Percentiles rank a stretch among this genome's conserved stretches.
These are phyloP conservation scores for Termitomyces sp. DNA, from an alignment of 768 basidiomycete genomes.

Conservation along the genomic window DNA sequence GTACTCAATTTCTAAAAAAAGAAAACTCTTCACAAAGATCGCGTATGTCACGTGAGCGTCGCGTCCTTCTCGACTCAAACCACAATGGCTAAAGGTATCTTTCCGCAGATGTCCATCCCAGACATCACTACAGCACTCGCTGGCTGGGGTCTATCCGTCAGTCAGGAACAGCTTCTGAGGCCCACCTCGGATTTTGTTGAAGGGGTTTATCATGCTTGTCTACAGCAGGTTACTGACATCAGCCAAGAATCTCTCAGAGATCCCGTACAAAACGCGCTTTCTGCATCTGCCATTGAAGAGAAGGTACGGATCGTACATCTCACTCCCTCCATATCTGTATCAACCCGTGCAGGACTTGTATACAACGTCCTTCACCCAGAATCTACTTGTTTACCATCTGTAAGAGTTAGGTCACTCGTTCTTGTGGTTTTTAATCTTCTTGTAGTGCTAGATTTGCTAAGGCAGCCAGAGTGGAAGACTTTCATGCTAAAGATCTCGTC, in stretches of 20 bases:
- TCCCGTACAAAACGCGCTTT: conserved; percentile 50
- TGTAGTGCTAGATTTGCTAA: conserved; percentile 61
- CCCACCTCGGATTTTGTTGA: conserved; percentile 71
- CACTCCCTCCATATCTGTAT: background rate
- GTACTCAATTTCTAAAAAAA: background rate
- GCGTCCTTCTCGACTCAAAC: background rate
- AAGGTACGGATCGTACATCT: conserved; percentile 30
- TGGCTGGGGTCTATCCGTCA: conserved; percentile 65
- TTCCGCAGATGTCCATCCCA: conserved; percentile 56
- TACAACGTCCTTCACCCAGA: conserved; percentile 48
- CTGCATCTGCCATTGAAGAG: conserved; percentile 43
- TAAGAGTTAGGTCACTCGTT: conserved; percentile 23
- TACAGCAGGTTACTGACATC: conserved; percentile 66
- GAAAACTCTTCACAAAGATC: background rate
- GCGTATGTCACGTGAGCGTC: conserved; percentile 3
- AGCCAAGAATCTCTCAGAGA: conserved; percentile 51
- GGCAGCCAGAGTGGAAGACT: conserved; percentile 71
- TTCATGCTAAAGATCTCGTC: conserved; percentile 68
- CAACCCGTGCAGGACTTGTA: conserved; percentile 55
- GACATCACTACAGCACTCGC: conserved; percentile 63
- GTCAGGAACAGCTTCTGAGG: conserved; percentile 57
- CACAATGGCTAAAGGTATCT: conserved; percentile 44
- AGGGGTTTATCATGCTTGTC: conserved; percentile 61
- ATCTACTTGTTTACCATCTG: conserved; percentile 69
- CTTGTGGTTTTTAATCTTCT: conserved; percentile 1